phyloP scores from a whole-genome alignment of 352 stramenopile species.

The Phytophthora fragariaefolia region DNA sequence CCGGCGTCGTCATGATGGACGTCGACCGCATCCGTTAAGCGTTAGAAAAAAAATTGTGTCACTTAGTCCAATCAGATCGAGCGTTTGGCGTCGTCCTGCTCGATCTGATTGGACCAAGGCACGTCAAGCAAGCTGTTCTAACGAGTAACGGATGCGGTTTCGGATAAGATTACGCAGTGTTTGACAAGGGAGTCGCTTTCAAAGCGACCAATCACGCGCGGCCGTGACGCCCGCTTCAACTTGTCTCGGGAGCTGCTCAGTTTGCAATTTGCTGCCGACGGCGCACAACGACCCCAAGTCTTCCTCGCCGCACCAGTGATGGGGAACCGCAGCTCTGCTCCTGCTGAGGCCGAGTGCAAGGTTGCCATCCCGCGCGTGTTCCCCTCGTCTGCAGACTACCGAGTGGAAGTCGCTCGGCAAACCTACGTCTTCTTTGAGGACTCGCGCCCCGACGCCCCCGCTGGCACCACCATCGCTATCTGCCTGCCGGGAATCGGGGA shows the following conservation, averaged over 20 bases:
- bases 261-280: not conserved
- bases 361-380: slow-evolving; percentile 37
- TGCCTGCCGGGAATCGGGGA: slow-evolving; percentile 52
- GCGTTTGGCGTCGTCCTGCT: too few relatives aligned
- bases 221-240: not conserved
- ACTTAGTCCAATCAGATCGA: too few relatives aligned
- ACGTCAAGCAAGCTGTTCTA: not conserved
- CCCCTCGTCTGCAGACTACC: slow-evolving; percentile 18
- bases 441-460: slow-evolving; percentile 28
- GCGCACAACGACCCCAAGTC: not conserved
- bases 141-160: not conserved
- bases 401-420: slow-evolving; percentile 17
- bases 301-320: not conserved
- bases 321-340: not conserved
- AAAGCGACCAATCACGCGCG: not conserved
- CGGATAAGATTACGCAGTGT: slow-evolving; percentile 1
- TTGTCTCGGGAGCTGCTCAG: not conserved
- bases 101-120: slow-evolving; percentile 22
- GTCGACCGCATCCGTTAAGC: too few relatives aligned
- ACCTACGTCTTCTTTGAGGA: slow-evolving; percentile 50
- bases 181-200: too few relatives aligned
- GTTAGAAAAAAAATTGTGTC: too few relatives aligned
- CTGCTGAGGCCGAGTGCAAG: not conserved
- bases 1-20: slow-evolving; percentile 15
- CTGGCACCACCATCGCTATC: slow-evolving; percentile 33